Conservation (phyloP, 83 land plant genomes). For the Isoetes engelmannii region DNA sequence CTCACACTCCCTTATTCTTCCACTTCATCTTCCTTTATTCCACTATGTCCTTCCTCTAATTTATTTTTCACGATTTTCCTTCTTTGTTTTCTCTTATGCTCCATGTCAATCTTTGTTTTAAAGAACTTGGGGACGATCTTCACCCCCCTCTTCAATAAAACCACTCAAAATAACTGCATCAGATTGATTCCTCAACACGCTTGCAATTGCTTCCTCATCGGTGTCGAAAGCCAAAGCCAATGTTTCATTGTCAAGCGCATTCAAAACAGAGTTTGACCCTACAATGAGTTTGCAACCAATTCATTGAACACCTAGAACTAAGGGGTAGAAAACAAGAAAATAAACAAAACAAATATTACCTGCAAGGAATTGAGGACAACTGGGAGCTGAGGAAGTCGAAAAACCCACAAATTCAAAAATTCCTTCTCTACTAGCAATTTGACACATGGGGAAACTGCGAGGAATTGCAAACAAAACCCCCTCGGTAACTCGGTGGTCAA, state of each 20-base stretch:
- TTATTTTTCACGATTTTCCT: too few relatives aligned
- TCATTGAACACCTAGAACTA: not conserved
- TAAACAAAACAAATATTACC: slow-evolving; percentile 12
- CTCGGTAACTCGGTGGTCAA: slow-evolving; percentile 33
- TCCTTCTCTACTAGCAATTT: slow-evolving; percentile 55
- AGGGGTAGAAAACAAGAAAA: not conserved
- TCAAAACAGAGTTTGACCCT: slow-evolving; percentile 45
- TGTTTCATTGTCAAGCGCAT: slow-evolving; percentile 24
- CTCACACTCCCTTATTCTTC: too few relatives aligned
- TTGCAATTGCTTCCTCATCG: slow-evolving; percentile 18
- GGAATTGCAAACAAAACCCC: slow-evolving; percentile 63
- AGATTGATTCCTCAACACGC: slow-evolving; percentile 29
- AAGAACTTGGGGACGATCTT: not conserved
- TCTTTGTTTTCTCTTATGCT: too few relatives aligned
- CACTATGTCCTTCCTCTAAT: too few relatives aligned
- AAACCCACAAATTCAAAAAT: slow-evolving; percentile 63
- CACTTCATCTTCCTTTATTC: too few relatives aligned
- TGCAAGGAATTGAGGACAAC: slow-evolving; percentile 64
- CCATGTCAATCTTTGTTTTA: too few relatives aligned
- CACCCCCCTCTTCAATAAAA: not conserved
- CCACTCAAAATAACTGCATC: slow-evolving; percentile 48
- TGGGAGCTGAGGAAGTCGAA: slow-evolving; percentile 36
- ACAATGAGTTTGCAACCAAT: not conserved
- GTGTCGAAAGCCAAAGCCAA: slow-evolving; percentile 44
- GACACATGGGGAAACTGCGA: slow-evolving; percentile 64